Evolutionary conservation across 2,329 filamentous ascomycete species (phyloP).

Genomic region (Fusarium sp.): DNA sequence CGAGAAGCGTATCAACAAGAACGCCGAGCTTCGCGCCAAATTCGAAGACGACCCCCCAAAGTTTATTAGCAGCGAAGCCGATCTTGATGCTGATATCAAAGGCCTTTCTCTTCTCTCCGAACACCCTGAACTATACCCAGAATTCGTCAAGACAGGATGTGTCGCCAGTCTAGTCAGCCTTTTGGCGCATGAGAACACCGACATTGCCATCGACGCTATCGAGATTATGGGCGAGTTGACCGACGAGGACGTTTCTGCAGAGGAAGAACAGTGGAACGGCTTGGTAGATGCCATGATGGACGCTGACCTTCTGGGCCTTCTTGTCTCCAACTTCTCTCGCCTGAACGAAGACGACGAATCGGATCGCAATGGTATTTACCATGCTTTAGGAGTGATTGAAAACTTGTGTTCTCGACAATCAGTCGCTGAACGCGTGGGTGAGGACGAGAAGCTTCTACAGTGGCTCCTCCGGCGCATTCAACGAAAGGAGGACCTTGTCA

Average conservation of each 20-base stretch:
- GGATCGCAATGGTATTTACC: constrained; percentile 88
- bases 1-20: constrained; percentile 90
- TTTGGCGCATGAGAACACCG: constrained; percentile 94
- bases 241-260: constrained; percentile 89
- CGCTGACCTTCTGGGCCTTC: constrained; percentile 77
- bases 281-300: constrained; percentile 76
- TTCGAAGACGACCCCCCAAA: constrained; percentile 83
- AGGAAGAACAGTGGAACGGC: constrained; percentile 81
- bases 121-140: constrained; percentile 82
- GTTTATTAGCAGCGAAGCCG: constrained; percentile 87
- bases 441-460: constrained; percentile 73
- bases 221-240: constrained; percentile 92
- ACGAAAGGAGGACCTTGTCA: constrained; percentile 72
- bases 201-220: constrained; percentile 91
- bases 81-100: constrained; percentile 90
- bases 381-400: constrained; percentile 84
- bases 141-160: constrained; percentile 81
- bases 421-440: constrained; percentile 77
- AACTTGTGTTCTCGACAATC: constrained; percentile 79
- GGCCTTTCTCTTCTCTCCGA: constrained; percentile 86
- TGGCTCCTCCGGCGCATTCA: constrained; percentile 85
- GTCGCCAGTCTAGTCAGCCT: constrained; percentile 80
- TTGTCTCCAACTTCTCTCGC: constrained; percentile 81
- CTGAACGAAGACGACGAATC: constrained; percentile 78
- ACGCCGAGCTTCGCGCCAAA: constrained; percentile 87